Base-by-base conservation (phyloP, 441 rosid species). In the Pelargonium cotyledonis region DNA sequence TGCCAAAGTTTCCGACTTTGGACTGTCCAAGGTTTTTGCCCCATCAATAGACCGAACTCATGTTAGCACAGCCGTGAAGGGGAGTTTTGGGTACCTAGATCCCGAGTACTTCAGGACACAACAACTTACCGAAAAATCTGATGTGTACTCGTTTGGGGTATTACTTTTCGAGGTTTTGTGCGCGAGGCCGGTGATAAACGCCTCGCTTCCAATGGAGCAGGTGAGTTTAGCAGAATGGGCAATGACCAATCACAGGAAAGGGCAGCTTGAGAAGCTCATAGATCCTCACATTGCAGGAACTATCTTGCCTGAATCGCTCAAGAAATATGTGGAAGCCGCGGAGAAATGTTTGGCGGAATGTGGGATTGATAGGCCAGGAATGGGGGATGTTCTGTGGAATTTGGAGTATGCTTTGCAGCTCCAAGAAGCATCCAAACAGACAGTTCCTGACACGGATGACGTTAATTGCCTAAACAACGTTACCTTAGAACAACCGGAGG, bases 221-320 rank as follows among this genome's bases (percentile, higher is more conserved):
- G 77, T 73, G 18, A 73, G 69, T 44, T 14, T 73, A 60, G 73
- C 68, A n/a, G 77, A 73, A 15, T 73, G 72, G 77, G 77, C 57
- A 9, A 73, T 73, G 73, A 26, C 47, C n/a, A 68, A 68, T 68
- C 72, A 73, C 19, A 63, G 65, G 60, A 73, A 65, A 31, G 73
- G 72, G 43, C n/a, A 47, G n/a, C 67, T 68, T n/a, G 68, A 38
- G 11, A 66, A 64, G 26, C 57, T 69, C 29, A 38, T 73, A 6
- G 72, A 73, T 31, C 69, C 65, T 1, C n/a, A 61, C 18, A 63
- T 73, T n/a, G 65, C 49, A 7, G 73, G 77, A 19, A 63, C 31
- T 0, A 66, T 73, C 23, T 63, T 23, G 4, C 57, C 67, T 1
- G 68, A 63, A 3, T 49, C 72, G 2, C 29, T 73, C 6, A 65